Evolutionary conservation across 192 early-diverging fungal genomes (phyloP).

Genomic region (Backusella macrospora): DNA sequence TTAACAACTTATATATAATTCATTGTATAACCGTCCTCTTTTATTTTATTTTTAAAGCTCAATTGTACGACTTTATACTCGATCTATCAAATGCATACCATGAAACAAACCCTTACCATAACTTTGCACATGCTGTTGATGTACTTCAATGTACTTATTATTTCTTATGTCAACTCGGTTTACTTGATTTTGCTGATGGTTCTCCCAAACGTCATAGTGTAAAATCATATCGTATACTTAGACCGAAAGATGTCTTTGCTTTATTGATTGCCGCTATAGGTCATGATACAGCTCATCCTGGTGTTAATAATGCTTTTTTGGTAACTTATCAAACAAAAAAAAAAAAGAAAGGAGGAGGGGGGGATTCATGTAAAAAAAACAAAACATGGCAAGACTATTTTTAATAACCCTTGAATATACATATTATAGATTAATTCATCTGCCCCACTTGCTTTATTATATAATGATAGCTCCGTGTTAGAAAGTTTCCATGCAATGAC

Average conservation of each 20-base stretch:
- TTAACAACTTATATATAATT: neutral
- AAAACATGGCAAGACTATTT: neutral
- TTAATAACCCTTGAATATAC: neutral
- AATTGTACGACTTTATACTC: slow-evolving; percentile 56
- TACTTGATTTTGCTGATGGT: slow-evolving; percentile 36
- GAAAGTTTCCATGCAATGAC: slow-evolving; percentile 92
- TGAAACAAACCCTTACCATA: slow-evolving; percentile 87
- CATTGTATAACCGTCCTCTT: neutral
- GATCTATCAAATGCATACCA: slow-evolving; percentile 62
- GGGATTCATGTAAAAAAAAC: too few species aligned
- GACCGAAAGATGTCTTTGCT: slow-evolving; percentile 67
- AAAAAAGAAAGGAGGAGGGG: neutral
- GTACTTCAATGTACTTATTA: slow-evolving; percentile 89
- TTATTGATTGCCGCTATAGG: slow-evolving; percentile 77
- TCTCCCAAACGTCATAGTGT: neutral
- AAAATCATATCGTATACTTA: slow-evolving; percentile 43
- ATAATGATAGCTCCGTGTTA: slow-evolving; percentile 94
- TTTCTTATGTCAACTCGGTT: slow-evolving; percentile 69
- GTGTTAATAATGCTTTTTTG: slow-evolving; percentile 94
- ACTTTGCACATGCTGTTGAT: slow-evolving; percentile 94
- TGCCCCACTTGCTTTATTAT: slow-evolving; percentile 85
- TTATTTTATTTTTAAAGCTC: slow-evolving; percentile 42
- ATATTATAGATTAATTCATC: slow-evolving; percentile 60
- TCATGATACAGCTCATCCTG: slow-evolving; percentile 89
- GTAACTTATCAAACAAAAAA: too few species aligned